A percentile compares a stretch with the other conserved stretches of the same genome.
Evolutionary conservation across 805 yeast genomes (phyloP).

Genomic region (Candida incommunis): DNA sequence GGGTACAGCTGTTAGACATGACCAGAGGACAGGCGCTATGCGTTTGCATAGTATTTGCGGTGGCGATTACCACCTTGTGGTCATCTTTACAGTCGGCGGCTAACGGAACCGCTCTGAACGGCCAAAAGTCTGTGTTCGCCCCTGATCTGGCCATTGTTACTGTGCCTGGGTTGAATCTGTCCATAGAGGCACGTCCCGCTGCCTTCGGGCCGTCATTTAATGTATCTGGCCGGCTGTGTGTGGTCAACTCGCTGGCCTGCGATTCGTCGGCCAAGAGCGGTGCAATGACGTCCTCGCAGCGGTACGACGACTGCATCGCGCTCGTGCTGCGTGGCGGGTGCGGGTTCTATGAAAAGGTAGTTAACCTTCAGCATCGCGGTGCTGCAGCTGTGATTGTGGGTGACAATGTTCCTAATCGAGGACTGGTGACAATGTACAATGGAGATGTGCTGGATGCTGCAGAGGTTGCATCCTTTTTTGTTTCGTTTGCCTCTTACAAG

Average conservation of each 20-base stretch:
- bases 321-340: slow-evolving; percentile 37
- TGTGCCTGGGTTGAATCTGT: not conserved
- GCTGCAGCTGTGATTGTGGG: slow-evolving; percentile 45
- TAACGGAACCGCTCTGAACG: not conserved
- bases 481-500: slow-evolving; percentile 30
- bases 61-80: not conserved
- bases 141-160: not conserved
- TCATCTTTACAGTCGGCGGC: not conserved
- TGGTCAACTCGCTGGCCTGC: slow-evolving; percentile 15
- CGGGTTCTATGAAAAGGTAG: slow-evolving; percentile 39
- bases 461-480: slow-evolving; percentile 37
- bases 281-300: too few species aligned
- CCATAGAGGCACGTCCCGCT: slow-evolving; percentile 22
- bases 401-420: slow-evolving; percentile 32
- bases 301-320: slow-evolving; percentile 19
- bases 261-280: not conserved
- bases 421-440: slow-evolving; percentile 43
- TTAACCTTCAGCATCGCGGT: slow-evolving; percentile 28
- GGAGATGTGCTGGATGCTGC: slow-evolving; percentile 29
- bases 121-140: not conserved
- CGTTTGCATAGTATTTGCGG: not conserved
- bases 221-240: slow-evolving; percentile 12
- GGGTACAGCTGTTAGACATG: too few species aligned
- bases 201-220: slow-evolving; percentile 21
- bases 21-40: not conserved